Base-by-base conservation (phyloP, 1,139 yeast species). In the Zygosaccharomyces pseudobailii region DNA sequence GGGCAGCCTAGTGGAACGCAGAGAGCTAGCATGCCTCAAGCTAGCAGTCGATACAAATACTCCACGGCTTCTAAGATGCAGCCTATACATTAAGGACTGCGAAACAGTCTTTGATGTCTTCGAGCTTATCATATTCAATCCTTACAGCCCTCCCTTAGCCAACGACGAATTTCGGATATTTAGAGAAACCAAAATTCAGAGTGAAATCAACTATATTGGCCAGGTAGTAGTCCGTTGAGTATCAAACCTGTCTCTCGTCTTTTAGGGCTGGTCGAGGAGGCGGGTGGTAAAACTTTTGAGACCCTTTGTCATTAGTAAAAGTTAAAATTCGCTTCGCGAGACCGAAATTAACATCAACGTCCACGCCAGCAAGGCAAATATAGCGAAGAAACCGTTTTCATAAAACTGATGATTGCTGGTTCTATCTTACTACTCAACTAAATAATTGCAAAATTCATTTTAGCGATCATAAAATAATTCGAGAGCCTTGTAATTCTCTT, bases 1-100 rank as follows among this genome's bases (percentile, higher is more conserved):
- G 23, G 30, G 32, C 31, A 40, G 24, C 39, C 37, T 30, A 34
- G 22, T 21, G 24, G 24, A 32, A 38, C 34, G 32, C 35, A 39
- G 13, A 9, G 51, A 36, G 38, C 53, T 48, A 6, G 54, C 54
- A 33, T 42, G 38, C 31, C 55, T 50, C 13, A 17, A 32, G n/a
- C 36, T 36, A 13, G 21, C 31, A 3, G 24, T 17, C 19, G 41
- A 23, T 10, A 13, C 23, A n/a, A 38, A 8, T 10, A 10, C 20
- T 17, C 34, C 32, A 28, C 41, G 34, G 23, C 34, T 20, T 21
- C 23, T 17, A 24, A 27, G 19, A 38, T n/a, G 41, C 17, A 38
- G 23, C 24, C 34, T 38, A 23, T 17, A 25, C 20, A 34, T 27
- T 10, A 38, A 28, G 20, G 32, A 28, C 41, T 38, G 41, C 31